phyloP scores from a whole-genome alignment of 345 rosid species.

The Geranium brycei region DNA sequence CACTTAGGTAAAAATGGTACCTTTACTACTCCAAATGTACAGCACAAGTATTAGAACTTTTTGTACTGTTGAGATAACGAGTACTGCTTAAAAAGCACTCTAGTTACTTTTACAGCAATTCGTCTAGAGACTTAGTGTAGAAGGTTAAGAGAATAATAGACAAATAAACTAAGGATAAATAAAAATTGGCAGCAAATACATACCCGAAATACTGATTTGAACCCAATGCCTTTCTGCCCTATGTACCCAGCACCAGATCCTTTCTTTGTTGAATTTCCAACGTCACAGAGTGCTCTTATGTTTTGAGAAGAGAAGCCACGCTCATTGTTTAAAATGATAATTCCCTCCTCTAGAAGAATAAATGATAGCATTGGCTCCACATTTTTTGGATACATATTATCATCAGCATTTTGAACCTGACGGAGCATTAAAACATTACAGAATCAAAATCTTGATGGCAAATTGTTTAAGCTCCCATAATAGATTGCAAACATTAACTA shows the following conservation, averaged over 20 bases:
- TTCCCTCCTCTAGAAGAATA: slow-evolving; percentile 64
- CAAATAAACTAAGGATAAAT: slow-evolving; percentile 6
- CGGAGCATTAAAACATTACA: slow-evolving; percentile 19
- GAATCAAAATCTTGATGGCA: not conserved
- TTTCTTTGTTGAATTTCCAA: slow-evolving; percentile 87
- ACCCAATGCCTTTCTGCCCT: slow-evolving; percentile 96
- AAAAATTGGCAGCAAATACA: slow-evolving; percentile 6
- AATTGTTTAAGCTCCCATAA: too few species aligned
- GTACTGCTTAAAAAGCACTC: too few species aligned
- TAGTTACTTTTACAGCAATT: too few species aligned
- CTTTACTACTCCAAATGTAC: too few species aligned
- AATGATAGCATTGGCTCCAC: slow-evolving; percentile 77
- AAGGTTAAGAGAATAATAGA: slow-evolving; percentile 2
- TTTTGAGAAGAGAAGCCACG: slow-evolving; percentile 72
- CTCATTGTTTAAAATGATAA: slow-evolving; percentile 76
- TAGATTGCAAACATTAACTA: too few species aligned
- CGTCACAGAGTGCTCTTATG: slow-evolving; percentile 86
- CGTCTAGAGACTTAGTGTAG: too few species aligned
- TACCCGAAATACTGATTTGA: slow-evolving; percentile 98
- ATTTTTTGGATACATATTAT: slow-evolving; percentile 55
- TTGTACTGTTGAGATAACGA: too few species aligned
- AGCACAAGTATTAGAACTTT: too few species aligned
- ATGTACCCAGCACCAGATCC: slow-evolving; percentile 74
- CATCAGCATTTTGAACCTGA: slow-evolving; percentile 99
- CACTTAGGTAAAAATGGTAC: too few species aligned